Base-by-base conservation (phyloP, 208 protist genomes). In the Porcisia hertigi region DNA sequence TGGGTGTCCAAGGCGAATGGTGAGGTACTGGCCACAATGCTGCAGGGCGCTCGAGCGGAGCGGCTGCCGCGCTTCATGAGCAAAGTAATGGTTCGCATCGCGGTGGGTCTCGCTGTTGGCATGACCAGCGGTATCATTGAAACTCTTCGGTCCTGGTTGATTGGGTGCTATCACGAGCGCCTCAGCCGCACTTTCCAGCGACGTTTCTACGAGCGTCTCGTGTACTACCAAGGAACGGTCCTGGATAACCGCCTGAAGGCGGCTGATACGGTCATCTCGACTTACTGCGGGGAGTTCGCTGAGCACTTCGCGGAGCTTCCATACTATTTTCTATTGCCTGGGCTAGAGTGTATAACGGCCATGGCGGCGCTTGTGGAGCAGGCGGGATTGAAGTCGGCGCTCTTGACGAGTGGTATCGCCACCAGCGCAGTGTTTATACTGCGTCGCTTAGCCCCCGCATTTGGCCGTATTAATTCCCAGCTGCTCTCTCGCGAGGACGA, bases 261-360 rank as follows among this genome's bases (percentile, higher is more conserved):
- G 8, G 84, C 87, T 3, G 93, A 95, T 75, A 92, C 91, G 11
- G 91, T 88, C 11, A 94, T 97, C 69, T 82, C 89, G 58, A 93
- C 90, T 12, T 97, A 95, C 79, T 97, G 91, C 74, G 91, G 85
- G 14, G 91, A 97, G 73, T 97, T 97, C 76, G 93, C 93, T 2
- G 93, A 97, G 77, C 93, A 97, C 82, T 95, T 97, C 73, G 91
- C 91, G 1, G 91, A 97, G 79, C 87, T 97, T 41, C 93, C 93
- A 9, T 97, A 97, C 70, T 97, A 97, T 79, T 97, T 97, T 70
- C 57, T 95, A 2, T 80, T 97, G 34, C 93, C 93, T 0, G 81
- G 83, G 0, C 71, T 95, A 41, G 93, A 90, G 71, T 91, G 84
- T 67, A 49, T 84, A 1, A 92, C 83, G 25, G 92, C 91, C 14